phyloP scores from a whole-genome alignment of 2,329 filamentous ascomycete genomes.

The Sclerotinia subarctica region DNA sequence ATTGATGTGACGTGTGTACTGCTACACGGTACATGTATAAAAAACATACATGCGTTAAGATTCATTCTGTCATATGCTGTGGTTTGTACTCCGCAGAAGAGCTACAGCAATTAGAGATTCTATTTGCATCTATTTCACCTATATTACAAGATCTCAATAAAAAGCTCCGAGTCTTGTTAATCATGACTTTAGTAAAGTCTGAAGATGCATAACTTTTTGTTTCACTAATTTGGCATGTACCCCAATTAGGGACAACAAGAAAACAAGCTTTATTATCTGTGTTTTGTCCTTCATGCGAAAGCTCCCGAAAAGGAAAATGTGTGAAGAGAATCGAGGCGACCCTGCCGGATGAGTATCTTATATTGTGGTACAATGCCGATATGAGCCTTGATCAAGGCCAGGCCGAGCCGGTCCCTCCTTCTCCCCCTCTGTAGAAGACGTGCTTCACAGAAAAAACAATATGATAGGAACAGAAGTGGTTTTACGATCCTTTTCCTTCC shows the following conservation, averaged over 20 bases:
- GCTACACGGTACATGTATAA: not conserved
- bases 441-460: not conserved
- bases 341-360: not conserved
- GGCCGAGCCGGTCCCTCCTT: not conserved
- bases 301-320: not conserved
- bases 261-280: not conserved
- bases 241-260: not conserved
- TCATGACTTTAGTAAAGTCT: not conserved
- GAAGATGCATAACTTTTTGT: not conserved
- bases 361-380: not conserved
- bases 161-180: not conserved
- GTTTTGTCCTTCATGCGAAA: not conserved
- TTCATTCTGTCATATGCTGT: not conserved
- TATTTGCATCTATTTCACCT: not conserved
- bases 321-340: not conserved
- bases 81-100: not conserved
- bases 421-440: no score
- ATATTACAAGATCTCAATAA: not conserved
- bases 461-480: not conserved
- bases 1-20: not conserved
- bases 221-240: not conserved
- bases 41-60: not conserved
- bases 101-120: not conserved
- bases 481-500: not conserved
- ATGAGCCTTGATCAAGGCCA: not conserved